Evolutionary conservation across 1,284 basidiomycete genomes (phyloP).

Genomic region (Heliocybe sulcata): DNA sequence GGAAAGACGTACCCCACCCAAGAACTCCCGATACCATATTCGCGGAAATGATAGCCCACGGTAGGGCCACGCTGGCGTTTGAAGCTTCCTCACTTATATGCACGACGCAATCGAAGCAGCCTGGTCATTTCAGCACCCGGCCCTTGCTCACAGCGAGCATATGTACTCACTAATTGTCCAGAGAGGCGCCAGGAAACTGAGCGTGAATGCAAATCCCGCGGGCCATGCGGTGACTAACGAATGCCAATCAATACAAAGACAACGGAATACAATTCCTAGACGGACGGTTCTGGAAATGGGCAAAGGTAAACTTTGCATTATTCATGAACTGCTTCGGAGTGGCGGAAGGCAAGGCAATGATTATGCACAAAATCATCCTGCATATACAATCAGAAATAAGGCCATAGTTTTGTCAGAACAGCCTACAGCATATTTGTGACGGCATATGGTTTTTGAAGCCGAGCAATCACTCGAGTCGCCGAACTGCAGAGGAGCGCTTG

Average conservation of each 20-base stretch:
- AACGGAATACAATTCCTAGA: background rate
- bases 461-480: conserved; percentile 27
- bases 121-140: conserved; percentile 12
- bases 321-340: conserved; percentile 43
- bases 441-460: conserved; percentile 22
- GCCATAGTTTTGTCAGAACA: background rate
- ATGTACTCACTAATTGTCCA: conserved; percentile 13
- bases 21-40: conserved; percentile 52
- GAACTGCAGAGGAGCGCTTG: conserved; percentile 45
- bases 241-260: background rate
- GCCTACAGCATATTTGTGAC: conserved; percentile 23
- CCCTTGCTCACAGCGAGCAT: conserved; percentile 3
- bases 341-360: conserved; percentile 54
- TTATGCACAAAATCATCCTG: conserved; percentile 43
- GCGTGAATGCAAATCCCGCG: conserved; percentile 12
- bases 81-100: conserved; percentile 13
- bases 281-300: conserved; percentile 8
- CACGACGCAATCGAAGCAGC: conserved; percentile 42
- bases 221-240: conserved; percentile 8
- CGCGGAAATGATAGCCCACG: conserved; percentile 27
- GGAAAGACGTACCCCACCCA: conserved; percentile 50
- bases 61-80: conserved; percentile 10
- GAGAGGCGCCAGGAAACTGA: conserved; percentile 13
- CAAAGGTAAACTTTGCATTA: background rate
- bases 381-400: background rate